Base-by-base conservation (phyloP, 352 stramenopile genomes). In the Blastocystis sp. region DNA sequence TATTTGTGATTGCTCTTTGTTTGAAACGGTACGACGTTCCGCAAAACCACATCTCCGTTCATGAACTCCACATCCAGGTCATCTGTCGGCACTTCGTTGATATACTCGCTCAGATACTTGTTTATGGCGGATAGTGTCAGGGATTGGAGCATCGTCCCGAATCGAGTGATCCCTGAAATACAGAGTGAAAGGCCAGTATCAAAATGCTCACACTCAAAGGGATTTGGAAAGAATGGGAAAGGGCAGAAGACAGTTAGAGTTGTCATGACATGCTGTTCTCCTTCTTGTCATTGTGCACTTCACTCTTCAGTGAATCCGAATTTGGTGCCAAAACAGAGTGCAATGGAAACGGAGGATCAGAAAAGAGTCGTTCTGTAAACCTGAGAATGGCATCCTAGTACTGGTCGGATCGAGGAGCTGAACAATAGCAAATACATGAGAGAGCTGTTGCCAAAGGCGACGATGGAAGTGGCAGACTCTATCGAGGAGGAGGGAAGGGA, bases 31-130 rank as follows among this genome's bases (percentile, higher is more conserved):
- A 84, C 74, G 34, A 84, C 66, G n/a, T 68, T 68, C 14, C 57
- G 61, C 14, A 84, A 43, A 45, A 70, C 40, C 14, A 84, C 6
- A 3, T 84, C 74, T 7, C 74, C 74, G 17, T 68, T 54, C 34
- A 62, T 28, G 48, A 84, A 28, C 11, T 52, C 65, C 34, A 64
- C n/a, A 24, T 34, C 24, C 0, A 70, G 11, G 42, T 84, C 74
- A 14, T 6, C 28, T 57, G 57, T 21, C 2, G 1, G 1, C n/a
- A 84, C 34, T 2, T 42, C 38, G 34, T 84, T 57, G 42, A 84
- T 84, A 48, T 84, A 84, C 1, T 43, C 10, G n/a, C 61, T 42
- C 19, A 84, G 54, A 84, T n/a, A 84, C 3, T 84, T 64, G 60
- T 61, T 68, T 14, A 84, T 66, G 42, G 52, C 61, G 21, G 52